phyloP scores from a whole-genome alignment of 805 yeast species.

The Helenozyma rhizophorensis region DNA sequence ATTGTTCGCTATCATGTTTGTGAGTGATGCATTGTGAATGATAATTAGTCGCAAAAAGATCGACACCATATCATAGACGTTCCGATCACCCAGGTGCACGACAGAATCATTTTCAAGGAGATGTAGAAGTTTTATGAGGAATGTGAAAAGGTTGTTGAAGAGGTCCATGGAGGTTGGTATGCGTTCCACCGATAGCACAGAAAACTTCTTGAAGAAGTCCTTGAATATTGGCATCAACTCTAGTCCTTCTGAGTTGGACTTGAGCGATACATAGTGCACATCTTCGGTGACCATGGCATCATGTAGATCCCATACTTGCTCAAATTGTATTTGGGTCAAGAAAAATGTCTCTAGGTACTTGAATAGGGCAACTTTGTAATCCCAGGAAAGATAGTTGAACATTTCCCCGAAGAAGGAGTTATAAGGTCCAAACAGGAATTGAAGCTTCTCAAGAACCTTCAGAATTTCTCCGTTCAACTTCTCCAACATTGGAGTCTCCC shows the following conservation, averaged over 20 bases:
- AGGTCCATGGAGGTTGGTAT: constrained; percentile 18
- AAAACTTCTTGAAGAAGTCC: constrained; percentile 45
- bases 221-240: constrained; percentile 36
- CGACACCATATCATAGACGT: constrained; percentile 33
- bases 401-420: constrained; percentile 40
- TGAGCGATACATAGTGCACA: not conserved
- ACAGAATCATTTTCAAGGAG: constrained; percentile 10
- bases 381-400: constrained; percentile 30
- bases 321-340: constrained; percentile 16
- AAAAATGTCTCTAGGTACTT: constrained; percentile 25
- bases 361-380: constrained; percentile 23
- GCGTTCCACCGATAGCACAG: constrained; percentile 26
- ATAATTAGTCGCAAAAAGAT: constrained; percentile 52
- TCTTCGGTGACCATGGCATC: constrained; percentile 1
- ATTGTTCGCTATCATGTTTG: constrained; percentile 37
- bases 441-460: constrained; percentile 11
- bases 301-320: constrained; percentile 1
- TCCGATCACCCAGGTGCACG: constrained; percentile 2
- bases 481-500: constrained; percentile 10
- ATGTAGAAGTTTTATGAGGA: constrained; percentile 19
- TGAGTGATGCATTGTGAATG: constrained; percentile 51
- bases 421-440: constrained; percentile 22
- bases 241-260: constrained; percentile 1
- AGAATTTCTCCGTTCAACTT: constrained; percentile 8
- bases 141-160: constrained; percentile 20